Percentiles rank a stretch among this genome's conserved stretches.
phyloP scores from a whole-genome alignment of 2,329 filamentous ascomycete genomes.

The Plectosphaerella sp. region DNA sequence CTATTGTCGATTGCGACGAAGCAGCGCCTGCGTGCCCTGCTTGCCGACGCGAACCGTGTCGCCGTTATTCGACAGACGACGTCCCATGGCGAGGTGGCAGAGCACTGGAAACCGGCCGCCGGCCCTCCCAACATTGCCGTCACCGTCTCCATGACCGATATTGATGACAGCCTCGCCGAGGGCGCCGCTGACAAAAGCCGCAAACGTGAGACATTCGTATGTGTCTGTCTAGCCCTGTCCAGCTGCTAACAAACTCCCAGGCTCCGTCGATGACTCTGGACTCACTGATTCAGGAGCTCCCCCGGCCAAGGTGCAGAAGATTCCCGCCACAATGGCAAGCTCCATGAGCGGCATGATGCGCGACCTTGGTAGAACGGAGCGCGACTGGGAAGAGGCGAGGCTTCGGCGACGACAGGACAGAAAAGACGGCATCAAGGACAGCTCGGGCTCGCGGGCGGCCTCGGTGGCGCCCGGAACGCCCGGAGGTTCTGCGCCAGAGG shows the following conservation, averaged over 20 bases:
- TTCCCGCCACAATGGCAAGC: constrained; percentile 36
- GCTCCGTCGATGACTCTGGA: not conserved
- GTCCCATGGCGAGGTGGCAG: constrained; percentile 73
- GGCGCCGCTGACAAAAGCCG: constrained; percentile 44
- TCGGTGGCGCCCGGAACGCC: constrained; percentile 58
- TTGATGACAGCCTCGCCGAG: constrained; percentile 21
- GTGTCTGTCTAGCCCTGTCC: not conserved
- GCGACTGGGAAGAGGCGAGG: constrained; percentile 68
- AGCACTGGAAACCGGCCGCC: constrained; percentile 72
- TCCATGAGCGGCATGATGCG: constrained; percentile 50
- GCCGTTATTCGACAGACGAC: constrained; percentile 69
- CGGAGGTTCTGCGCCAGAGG: constrained; percentile 57
- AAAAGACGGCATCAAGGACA: constrained; percentile 48
- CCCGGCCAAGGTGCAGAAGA: constrained; percentile 41
- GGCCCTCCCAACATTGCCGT: constrained; percentile 37
- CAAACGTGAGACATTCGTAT: constrained; percentile 50
- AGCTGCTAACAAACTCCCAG: not conserved
- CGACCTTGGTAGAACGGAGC: constrained; percentile 60
- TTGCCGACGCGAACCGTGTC: constrained; percentile 73
- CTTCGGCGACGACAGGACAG: constrained; percentile 64
- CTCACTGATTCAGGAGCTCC: constrained; percentile 32
- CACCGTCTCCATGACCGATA: constrained; percentile 15
- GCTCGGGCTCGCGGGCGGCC: constrained; percentile 45
- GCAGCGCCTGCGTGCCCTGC: constrained; percentile 67
- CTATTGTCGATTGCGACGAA: constrained; percentile 80